phyloP scores from a whole-genome alignment of 2,329 filamentous ascomycete species.

The Lecanicillium sp. region DNA sequence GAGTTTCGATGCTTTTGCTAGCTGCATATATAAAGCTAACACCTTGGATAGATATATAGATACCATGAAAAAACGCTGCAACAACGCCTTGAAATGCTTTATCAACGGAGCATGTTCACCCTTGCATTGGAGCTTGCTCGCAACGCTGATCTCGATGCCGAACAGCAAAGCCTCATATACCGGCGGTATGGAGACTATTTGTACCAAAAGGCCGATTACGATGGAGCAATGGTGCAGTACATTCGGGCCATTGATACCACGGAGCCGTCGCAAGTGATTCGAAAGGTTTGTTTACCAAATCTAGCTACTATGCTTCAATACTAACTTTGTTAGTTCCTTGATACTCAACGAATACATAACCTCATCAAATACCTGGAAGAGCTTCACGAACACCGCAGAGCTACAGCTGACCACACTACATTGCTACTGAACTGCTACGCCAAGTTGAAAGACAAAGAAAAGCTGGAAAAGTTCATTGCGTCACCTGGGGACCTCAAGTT shows the following conservation, averaged over 20 bases:
- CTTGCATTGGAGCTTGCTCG: slow-evolving; percentile 88
- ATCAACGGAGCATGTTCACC: slow-evolving; percentile 86
- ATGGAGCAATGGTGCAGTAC: slow-evolving; percentile 98
- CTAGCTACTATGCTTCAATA: rapidly evolving
- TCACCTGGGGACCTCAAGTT: slow-evolving; percentile 92
- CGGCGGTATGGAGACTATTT: slow-evolving; percentile 89
- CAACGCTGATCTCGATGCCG: slow-evolving; percentile 69
- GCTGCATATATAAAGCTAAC: slow-evolving; percentile 11
- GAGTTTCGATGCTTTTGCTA: slow-evolving; percentile 14
- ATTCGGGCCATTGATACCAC: slow-evolving; percentile 93
- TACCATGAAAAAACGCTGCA: slow-evolving; percentile 88
- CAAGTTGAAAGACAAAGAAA: slow-evolving; percentile 93
- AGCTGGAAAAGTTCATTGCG: slow-evolving; percentile 94
- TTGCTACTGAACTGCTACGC: slow-evolving; percentile 94
- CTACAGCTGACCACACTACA: slow-evolving; percentile 92
- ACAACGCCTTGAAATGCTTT: slow-evolving; percentile 87
- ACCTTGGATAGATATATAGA: slow-evolving; percentile 54
- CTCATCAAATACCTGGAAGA: slow-evolving; percentile 96
- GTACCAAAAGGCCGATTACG: slow-evolving; percentile 92
- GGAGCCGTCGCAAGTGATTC: slow-evolving; percentile 90
- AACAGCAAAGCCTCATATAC: slow-evolving; percentile 86
- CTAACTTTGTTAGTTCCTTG: slow-evolving; percentile 60
- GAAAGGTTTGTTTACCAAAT: slow-evolving; percentile 52
- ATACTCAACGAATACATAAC: slow-evolving; percentile 96
- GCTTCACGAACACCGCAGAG: slow-evolving; percentile 85